A percentile compares a stretch with the other conserved stretches of the same genome.
Evolutionary conservation across 805 yeast species (phyloP).

Genomic region (Torulaspora gathmanii): DNA sequence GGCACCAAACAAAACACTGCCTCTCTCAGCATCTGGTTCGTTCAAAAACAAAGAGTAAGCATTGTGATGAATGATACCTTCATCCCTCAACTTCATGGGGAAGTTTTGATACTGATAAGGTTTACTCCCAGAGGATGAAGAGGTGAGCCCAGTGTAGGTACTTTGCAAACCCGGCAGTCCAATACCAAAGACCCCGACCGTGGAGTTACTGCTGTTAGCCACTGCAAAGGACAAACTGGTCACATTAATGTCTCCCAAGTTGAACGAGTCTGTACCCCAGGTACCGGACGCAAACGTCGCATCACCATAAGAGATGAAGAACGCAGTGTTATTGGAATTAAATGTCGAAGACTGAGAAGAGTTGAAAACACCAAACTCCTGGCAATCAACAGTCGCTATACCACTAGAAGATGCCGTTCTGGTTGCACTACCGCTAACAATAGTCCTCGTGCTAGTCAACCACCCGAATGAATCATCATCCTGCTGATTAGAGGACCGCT

Average conservation of each 20-base stretch:
- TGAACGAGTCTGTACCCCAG: slow-evolving; percentile 52
- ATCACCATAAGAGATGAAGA: slow-evolving; percentile 51
- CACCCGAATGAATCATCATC: slow-evolving; percentile 21
- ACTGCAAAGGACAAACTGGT: slow-evolving; percentile 64
- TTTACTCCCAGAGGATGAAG: slow-evolving; percentile 9
- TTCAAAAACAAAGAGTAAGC: slow-evolving; percentile 63
- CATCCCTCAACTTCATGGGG: slow-evolving; percentile 54
- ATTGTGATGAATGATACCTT: slow-evolving; percentile 51
- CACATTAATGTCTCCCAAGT: slow-evolving; percentile 48
- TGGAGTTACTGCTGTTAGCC: slow-evolving; percentile 59
- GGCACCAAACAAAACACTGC: slow-evolving; percentile 68
- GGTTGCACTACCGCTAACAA: slow-evolving; percentile 1
- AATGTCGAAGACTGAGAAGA: slow-evolving; percentile 22
- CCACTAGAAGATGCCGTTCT: slow-evolving; percentile 9
- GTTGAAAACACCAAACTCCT: slow-evolving; percentile 37
- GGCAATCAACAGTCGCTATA: slow-evolving; percentile 37
- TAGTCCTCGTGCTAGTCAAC: slow-evolving; percentile 21
- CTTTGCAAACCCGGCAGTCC: slow-evolving; percentile 67
- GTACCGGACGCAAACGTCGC: slow-evolving; percentile 41
- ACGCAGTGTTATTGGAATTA: slow-evolving; percentile 34
- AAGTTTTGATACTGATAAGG: slow-evolving; percentile 55
- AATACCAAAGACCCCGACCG: slow-evolving; percentile 67
- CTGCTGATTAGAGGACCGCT: slow-evolving; percentile 7
- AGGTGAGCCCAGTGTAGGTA: slow-evolving; percentile 41
- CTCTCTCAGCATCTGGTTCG: slow-evolving; percentile 39